Conservation (phyloP, 306 rosid genomes). For the Inga laurina region DNA sequence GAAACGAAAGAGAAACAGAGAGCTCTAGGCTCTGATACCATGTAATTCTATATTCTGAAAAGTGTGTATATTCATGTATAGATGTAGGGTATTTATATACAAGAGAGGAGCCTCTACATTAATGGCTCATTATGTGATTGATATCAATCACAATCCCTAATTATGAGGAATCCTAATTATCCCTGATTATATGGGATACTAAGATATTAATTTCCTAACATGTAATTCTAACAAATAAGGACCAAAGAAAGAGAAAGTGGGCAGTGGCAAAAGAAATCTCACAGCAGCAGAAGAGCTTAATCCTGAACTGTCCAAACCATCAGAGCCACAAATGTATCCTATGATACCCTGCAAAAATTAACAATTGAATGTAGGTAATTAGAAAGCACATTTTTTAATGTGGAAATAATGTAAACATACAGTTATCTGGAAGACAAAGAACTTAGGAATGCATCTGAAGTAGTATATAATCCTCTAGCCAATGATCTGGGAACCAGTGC, state of each 20-base stretch:
- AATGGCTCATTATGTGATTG: no score
- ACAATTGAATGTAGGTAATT: slow-evolving; percentile 23
- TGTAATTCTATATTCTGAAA: no score
- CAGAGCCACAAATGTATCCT: slow-evolving; percentile 75
- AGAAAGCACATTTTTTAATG: slow-evolving; percentile 13
- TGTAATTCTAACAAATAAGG: no score
- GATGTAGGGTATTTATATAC: no score
- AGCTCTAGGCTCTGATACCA: no score
- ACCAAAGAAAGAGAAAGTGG: slow-evolving; percentile 26
- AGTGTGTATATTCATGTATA: no score
- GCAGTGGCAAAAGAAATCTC: slow-evolving; percentile 41
- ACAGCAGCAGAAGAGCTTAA: slow-evolving; percentile 99
- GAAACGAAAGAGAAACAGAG: no score
- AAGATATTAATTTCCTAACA: no score
- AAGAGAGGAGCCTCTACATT: no score
- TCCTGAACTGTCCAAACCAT: slow-evolving; percentile 92
- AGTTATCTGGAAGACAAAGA: slow-evolving; percentile 18
- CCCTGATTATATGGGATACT: no score
- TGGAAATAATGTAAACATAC: slow-evolving; percentile 16
- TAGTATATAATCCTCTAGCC: slow-evolving; percentile 21
- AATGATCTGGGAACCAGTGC: slow-evolving; percentile 15
- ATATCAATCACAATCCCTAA: no score
- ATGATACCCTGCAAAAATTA: slow-evolving; percentile 72
- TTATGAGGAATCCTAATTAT: no score
- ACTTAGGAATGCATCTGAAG: slow-evolving; percentile 22